Base-by-base conservation (phyloP, 805 yeast genomes). In the Ogataea corticis region DNA sequence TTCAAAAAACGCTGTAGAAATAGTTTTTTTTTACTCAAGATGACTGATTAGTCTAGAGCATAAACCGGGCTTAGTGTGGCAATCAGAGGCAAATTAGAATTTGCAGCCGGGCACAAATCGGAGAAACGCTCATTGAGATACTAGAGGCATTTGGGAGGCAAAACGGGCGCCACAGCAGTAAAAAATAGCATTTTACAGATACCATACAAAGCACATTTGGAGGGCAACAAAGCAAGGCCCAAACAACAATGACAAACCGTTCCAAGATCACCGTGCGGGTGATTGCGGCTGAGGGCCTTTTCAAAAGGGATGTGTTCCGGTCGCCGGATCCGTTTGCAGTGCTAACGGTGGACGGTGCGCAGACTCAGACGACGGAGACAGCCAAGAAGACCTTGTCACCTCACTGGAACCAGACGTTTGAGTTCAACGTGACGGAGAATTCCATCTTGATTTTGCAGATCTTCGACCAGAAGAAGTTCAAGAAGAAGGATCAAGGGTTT, bases 311-410 rank as follows among this genome's bases (percentile, higher is more conserved):
- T 66, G 91, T 94, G 18, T 88, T 91, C 65, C 82, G 96, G 46
- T 87, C 91, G 51, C 99, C 99, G 2, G 99, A 94, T 67, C 99
- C 99, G 10, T 94, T 94, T 70, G 97, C 97, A 2, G 98, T 94
- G 29, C 73, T 94, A 51, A 92, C 98, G 11, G 91, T 94, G n/a
- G 99, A 94, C 66, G 98, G 98, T 3, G 83, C 87, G 16, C 99
- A 94, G 64, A 94, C 98, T 1, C 89, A 89, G 62, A 86, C 97
- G 15, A 94, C 99, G 1, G 82, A 89, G 41, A 94, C 96, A 29
- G 94, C 95, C 25, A 88, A 89, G 61, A 90, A 88, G 68, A 94
- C 98, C 2, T 72, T 92, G 56, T 89, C 94, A 61, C 99, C 99
- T 10, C 94, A 91, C 69, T 94, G 99, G 99, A 91, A 94, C 68